These are phyloP conservation scores for Cadophora sp. DNA, from an alignment of 2,329 filamentous ascomycete species.

Conservation along the genomic window DNA sequence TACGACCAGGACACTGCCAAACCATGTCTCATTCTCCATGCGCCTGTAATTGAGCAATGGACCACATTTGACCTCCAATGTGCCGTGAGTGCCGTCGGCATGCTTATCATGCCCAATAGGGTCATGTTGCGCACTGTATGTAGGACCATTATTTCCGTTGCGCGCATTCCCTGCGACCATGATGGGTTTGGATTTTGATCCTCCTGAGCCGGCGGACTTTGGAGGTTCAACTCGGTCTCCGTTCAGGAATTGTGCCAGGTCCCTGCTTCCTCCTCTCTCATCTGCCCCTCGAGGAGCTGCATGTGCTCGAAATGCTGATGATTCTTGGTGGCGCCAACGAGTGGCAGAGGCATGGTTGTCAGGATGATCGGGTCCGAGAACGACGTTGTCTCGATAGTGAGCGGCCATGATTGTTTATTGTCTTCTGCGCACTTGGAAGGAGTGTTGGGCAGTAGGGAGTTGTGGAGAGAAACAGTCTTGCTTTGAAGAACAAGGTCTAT, in stretches of 20 bases:
- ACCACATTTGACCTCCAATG: conserved; percentile 70
- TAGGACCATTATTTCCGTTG: conserved; percentile 16
- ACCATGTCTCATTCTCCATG: conserved; percentile 75
- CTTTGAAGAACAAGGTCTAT: background rate
- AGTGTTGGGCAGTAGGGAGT: background rate
- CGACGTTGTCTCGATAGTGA: conserved; percentile 37
- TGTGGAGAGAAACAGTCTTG: too few species aligned
- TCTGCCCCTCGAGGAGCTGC: conserved; percentile 50
- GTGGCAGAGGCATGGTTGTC: conserved; percentile 64
- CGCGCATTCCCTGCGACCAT: conserved; percentile 43
- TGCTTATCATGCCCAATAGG: conserved; percentile 13
- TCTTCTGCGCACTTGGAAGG: background rate
- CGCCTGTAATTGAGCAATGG: conserved; percentile 80
- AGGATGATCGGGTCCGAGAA: conserved; percentile 38
- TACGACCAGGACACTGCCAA: conserved; percentile 86
- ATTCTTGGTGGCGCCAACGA: conserved; percentile 70
- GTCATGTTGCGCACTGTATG: conserved; percentile 22
- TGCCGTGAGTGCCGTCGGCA: conserved; percentile 23
- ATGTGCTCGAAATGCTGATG: conserved; percentile 55
- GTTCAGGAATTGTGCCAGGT: conserved; percentile 64
- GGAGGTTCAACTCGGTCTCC: conserved; percentile 52
- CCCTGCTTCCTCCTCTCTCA: conserved; percentile 52
- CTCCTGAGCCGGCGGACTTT: conserved; percentile 33
- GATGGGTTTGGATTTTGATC: conserved; percentile 55
- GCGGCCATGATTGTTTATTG: conserved; percentile 35